Evolutionary conservation across 352 stramenopile genomes (phyloP), one percentile per base, ranked within the genome.

Genomic region (Phytophthora chlamydospora): DNA sequence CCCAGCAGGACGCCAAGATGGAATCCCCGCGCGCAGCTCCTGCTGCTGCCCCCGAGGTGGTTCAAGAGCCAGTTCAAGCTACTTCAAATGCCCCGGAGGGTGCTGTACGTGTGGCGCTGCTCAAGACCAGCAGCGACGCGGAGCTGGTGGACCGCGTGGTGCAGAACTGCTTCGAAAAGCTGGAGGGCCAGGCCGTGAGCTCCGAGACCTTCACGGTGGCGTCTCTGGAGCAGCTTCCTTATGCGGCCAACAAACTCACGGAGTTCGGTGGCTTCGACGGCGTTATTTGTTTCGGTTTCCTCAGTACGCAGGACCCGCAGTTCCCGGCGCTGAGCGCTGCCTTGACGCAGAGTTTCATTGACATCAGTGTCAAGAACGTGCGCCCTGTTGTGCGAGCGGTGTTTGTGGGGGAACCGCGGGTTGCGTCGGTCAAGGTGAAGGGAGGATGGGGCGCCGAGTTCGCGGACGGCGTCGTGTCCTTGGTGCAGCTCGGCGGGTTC

Each of bases 161-260:
- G 49, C 83, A 90, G 45, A 93, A 93, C 57, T 89, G 79, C 58
- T 78, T 70, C 47, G 71, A 77, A 54, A 72, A 75, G 35, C 45
- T 78, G 32, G 62, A 78, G 42, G 49, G 49, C 8, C 56, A 68
- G 29, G 38, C 36, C 21, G 62, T 75, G 47, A 65, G 56, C 57
- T 72, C 67, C 11, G 84, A 93, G 67, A 86, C 79, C 42, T 93
- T 95, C 54, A 80, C 81, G 7, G 84, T 95, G 27, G 75, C 84
- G 33, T 75, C 73, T 10, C 60, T 95, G n/a, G 81, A 92, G 39
- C 83, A 93, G n/a, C 48, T 95, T 10, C 84, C 84, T 50, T 95
- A 92, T 53, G 87, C 83, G 2, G 87, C 87, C 53, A 95, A 92
- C 75, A 95, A 95, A 55, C 67, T 95, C 33, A 78, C 78, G 21